phyloP scores from a whole-genome alignment of 192 early-diverging fungal species.

The Coemansia erecta region DNA sequence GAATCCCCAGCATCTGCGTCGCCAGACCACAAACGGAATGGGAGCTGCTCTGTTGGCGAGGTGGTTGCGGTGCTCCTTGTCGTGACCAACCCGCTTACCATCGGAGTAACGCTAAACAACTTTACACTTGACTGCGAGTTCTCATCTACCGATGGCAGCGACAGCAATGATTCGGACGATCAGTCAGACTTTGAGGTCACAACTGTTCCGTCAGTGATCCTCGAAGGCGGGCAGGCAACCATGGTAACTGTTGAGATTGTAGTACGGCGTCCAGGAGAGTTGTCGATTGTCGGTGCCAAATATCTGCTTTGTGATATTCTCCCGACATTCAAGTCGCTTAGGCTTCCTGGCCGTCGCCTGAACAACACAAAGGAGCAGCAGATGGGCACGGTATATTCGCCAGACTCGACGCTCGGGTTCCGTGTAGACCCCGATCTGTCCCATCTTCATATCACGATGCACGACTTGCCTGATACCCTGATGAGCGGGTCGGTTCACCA shows the following conservation, averaged over 20 bases:
- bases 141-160: conserved; percentile 7
- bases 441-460: conserved; percentile 74
- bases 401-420: conserved; percentile 70
- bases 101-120: conserved; percentile 42
- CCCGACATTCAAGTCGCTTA: conserved; percentile 66
- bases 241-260: conserved; percentile 42
- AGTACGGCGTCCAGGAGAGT: conserved; percentile 53
- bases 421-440: conserved; percentile 80
- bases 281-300: conserved; percentile 71
- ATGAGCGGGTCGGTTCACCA: conserved; percentile 80
- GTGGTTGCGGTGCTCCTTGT: conserved; percentile 38
- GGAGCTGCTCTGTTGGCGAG: conserved; percentile 47
- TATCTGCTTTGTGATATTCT: conserved; percentile 78
- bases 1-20: background rate
- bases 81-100: conserved; percentile 45
- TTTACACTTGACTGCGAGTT: conserved; percentile 45
- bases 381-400: conserved; percentile 58
- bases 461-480: conserved; percentile 72
- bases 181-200: conserved; percentile 17
- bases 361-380: conserved; percentile 77
- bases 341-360: conserved; percentile 65
- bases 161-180: background rate
- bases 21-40: background rate
- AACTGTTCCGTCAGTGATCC: conserved; percentile 24
- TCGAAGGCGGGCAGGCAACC: conserved; percentile 37